Percentiles rank a stretch among this genome's conserved stretches.
These are phyloP conservation scores for Chrysoporthe puriensis DNA, from an alignment of 2,329 filamentous ascomycete genomes.

Conservation along the genomic window DNA sequence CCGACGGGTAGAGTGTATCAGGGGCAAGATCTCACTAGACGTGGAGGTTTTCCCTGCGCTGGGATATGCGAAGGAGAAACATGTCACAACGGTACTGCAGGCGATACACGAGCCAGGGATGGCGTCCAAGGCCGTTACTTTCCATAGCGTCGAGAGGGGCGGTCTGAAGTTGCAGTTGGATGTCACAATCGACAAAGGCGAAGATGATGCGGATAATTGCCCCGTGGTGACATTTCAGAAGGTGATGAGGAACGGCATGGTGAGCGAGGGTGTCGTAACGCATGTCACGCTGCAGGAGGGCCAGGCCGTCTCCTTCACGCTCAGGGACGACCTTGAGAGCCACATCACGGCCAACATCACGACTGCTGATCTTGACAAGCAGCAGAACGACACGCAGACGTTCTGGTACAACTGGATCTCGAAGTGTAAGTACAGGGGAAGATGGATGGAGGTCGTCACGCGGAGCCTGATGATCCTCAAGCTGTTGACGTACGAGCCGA, in stretches of 20 bases:
- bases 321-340: constrained; percentile 63
- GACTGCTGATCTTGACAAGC: constrained; percentile 57
- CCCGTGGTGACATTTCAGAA: constrained; percentile 61
- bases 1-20: constrained; percentile 72
- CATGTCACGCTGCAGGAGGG: constrained; percentile 65
- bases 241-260: constrained; percentile 53
- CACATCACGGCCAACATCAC: constrained; percentile 64
- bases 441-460: constrained; percentile 70
- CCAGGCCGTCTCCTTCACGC: constrained; percentile 69
- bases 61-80: constrained; percentile 67
- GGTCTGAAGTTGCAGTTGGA: constrained; percentile 64
- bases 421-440: constrained; percentile 70
- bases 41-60: constrained; percentile 75
- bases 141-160: constrained; percentile 53
- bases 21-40: constrained; percentile 67
- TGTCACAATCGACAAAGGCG: constrained; percentile 66
- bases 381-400: constrained; percentile 71
- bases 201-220: constrained; percentile 48
- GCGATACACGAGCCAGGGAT: constrained; percentile 43
- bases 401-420: constrained; percentile 78
- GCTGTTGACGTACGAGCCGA: constrained; percentile 77
- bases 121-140: constrained; percentile 64
- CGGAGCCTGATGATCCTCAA: constrained; percentile 76
- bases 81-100: constrained; percentile 61
- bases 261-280: constrained; percentile 66